Evolutionary conservation across 148 eudicot species (phyloP), one percentile per base, ranked within the genome.

Genomic region (Fagopyrum esculentum): DNA sequence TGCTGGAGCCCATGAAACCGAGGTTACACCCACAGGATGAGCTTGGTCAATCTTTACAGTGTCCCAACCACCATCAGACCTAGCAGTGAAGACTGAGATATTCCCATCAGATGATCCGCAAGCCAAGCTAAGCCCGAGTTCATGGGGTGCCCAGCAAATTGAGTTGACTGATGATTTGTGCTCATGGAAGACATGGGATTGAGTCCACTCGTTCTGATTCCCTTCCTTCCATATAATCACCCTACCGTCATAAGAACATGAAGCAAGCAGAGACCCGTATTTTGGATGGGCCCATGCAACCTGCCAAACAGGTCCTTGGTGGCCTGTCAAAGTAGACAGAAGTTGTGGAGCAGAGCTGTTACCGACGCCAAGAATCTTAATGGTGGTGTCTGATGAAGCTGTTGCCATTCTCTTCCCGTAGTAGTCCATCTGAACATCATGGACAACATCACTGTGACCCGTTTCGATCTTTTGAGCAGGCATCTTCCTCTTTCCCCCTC

Each of bases 221-320:
- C 89, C 93, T 89, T 91, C 97, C 81, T 93, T 93, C 98, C 98
- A 93, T 55, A 93, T 83, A 46, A 93, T 93, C 59, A 93, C 98
- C 56, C 81, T 84, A 55, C 97, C 97, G 81, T 93, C 98, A 76
- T 93, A 93, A 30, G 98, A 93, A 75, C 97, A 93, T 5, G 98
- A 93, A 75, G 98, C 98, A 60, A 93, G 82, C 35, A 85, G 9
- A 19, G 94, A 88, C 43, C 97, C 97, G 71, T 84, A 93, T 81
- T 93, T 93, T 47, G 97, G 98, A 85, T 93, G 98, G 30, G 97
- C 97, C 98, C 97, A 93, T 9, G 86, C 74, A 66, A 88, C 98
- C 82, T 93, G 97, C 98, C 98, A 93, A 69, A 93, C 97, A 17
- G 98, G 97, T 45, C 97, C 97, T 75, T 85, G 89, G 71, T 93